A percentile compares a stretch with the other conserved stretches of the same genome.
These are phyloP conservation scores for Dryas integrifolia DNA, from an alignment of 331 rosid species.

Conservation along the genomic window DNA sequence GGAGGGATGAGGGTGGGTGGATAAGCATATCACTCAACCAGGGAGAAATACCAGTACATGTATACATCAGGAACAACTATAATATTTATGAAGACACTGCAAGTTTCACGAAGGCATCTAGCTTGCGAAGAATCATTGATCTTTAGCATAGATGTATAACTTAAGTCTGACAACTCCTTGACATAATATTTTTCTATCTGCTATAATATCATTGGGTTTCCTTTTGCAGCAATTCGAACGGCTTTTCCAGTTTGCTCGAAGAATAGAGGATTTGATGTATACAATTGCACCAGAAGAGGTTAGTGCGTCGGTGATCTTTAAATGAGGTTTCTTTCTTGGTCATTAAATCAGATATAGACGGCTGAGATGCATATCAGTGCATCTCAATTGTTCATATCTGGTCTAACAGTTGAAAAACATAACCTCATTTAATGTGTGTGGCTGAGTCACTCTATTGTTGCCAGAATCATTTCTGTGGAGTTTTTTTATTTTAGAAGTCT, in stretches of 20 bases:
- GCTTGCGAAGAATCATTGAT: neutral
- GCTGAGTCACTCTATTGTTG: neutral
- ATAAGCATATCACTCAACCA: neutral
- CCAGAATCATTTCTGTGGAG: neutral
- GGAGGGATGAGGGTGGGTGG: too few species aligned
- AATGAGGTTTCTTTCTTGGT: neutral
- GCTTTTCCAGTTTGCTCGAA: slow-evolving; percentile 88
- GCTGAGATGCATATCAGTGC: slow-evolving; percentile 1
- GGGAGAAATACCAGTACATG: neutral
- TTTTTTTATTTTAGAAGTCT: neutral
- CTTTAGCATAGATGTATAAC: neutral
- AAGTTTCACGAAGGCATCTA: neutral
- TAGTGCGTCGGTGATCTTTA: slow-evolving; percentile 25
- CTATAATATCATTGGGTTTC: slow-evolving; percentile 21
- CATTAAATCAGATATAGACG: neutral
- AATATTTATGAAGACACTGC: neutral
- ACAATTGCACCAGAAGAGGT: slow-evolving; percentile 91
- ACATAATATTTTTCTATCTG: slow-evolving; percentile 16
- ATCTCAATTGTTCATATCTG: neutral
- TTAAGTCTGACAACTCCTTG: neutral
- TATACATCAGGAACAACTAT: neutral
- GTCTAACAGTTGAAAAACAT: neutral
- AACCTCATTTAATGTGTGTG: slow-evolving; percentile 1
- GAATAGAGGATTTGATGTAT: slow-evolving; percentile 79
- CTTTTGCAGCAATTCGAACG: slow-evolving; percentile 86